phyloP scores from a whole-genome alignment of 306 rosid species.

The Delonix regia region DNA sequence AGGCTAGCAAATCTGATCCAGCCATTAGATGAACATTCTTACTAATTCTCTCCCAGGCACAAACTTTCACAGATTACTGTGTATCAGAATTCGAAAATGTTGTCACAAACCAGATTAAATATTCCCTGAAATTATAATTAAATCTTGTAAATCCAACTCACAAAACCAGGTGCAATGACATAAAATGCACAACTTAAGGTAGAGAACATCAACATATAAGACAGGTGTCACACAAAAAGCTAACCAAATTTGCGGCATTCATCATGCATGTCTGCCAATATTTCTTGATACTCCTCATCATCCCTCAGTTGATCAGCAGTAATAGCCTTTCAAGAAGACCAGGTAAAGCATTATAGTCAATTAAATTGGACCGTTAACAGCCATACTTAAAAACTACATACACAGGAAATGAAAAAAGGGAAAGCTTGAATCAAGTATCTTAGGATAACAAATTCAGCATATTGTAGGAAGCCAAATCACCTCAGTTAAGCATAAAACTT shows the following conservation, averaged over 20 bases:
- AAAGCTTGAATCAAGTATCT: not conserved
- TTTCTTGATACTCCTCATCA: conserved; percentile 67
- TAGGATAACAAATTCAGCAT: conserved; percentile 18
- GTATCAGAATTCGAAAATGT: not conserved
- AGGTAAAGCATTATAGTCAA: conserved; percentile 20
- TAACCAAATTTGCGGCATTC: conserved; percentile 87
- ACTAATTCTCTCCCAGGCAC: not conserved
- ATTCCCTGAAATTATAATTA: conserved; percentile 18
- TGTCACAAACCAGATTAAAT: not conserved
- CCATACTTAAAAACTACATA: conserved; percentile 3
- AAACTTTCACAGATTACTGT: not conserved
- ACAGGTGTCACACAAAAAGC: conserved; percentile 19
- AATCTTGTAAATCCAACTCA: not conserved
- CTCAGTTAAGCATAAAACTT: conserved; percentile 74
- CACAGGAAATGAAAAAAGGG: conserved; percentile 9
- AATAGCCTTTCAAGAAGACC: conserved; percentile 55
- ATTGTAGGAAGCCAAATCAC: conserved; percentile 41
- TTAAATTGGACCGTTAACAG: conserved; percentile 14
- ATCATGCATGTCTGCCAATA: conserved; percentile 81
- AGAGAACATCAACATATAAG: not conserved
- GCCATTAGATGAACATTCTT: not conserved
- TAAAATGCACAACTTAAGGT: not conserved
- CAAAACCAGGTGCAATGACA: not conserved
- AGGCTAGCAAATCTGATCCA: conserved; percentile 11
- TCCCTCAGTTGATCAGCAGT: conserved; percentile 59